Conservation (phyloP, 768 basidiomycete genomes). For the Leccinum obscurum region DNA sequence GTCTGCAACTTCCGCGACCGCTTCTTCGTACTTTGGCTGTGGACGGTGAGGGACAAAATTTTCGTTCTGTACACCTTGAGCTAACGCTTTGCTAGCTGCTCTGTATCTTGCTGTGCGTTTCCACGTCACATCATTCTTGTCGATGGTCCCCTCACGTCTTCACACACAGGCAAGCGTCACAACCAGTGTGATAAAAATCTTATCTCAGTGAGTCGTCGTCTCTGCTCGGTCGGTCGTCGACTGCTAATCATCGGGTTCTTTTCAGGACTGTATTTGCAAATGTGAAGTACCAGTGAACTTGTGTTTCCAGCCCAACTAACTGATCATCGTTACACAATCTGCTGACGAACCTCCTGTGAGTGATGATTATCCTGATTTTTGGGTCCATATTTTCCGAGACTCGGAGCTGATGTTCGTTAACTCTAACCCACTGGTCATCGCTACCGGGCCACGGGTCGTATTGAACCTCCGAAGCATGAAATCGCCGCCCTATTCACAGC, state of each 20-base stretch:
- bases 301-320: background rate
- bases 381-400: background rate
- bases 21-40: background rate
- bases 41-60: constrained; percentile 8
- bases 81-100: background rate
- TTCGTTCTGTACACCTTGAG: no score
- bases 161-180: background rate
- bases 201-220: constrained; percentile 9
- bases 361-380: background rate
- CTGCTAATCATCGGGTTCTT: background rate
- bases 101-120: background rate
- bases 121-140: background rate
- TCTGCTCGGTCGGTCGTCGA: background rate
- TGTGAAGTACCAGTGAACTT: background rate
- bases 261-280: background rate
- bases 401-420: background rate
- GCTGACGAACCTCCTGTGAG: constrained; percentile 1
- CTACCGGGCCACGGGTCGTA: constrained; percentile 17
- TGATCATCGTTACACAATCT: background rate
- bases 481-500: background rate
- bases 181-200: background rate
- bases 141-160: background rate
- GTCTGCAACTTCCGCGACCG: background rate
- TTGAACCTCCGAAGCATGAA: constrained; percentile 14
- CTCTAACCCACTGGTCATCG: constrained; percentile 7